These are phyloP conservation scores for Aspergillus neoniger DNA, from an alignment of 2,329 filamentous ascomycete genomes.

Conservation along the genomic window DNA sequence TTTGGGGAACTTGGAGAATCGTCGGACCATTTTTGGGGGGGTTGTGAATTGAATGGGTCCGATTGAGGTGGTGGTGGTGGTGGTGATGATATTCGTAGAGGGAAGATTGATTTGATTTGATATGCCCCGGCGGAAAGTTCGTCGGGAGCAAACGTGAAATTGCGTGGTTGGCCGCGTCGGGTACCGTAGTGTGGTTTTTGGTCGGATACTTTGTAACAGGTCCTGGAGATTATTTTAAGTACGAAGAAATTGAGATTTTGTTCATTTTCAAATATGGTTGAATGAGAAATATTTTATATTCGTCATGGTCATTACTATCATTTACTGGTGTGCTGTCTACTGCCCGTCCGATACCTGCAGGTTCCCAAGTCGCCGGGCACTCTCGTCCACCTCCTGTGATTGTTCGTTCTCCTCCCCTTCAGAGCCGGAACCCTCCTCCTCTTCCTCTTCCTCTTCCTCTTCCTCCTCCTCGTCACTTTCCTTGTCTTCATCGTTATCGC, in stretches of 20 bases:
- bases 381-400: slow-evolving; percentile 15
- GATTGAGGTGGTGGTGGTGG: slow-evolving; percentile 10
- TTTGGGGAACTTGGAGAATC: slow-evolving; percentile 31
- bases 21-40: slow-evolving; percentile 32
- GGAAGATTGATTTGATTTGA: not conserved
- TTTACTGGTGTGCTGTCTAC: slow-evolving; percentile 21
- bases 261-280: no score
- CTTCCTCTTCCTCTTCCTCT: slow-evolving; percentile 5
- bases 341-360: slow-evolving; percentile 34
- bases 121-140: slow-evolving; percentile 31
- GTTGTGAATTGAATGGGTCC: not conserved
- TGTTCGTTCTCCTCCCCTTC: slow-evolving; percentile 29
- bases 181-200: slow-evolving; percentile 26
- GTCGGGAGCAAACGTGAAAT: slow-evolving; percentile 19
- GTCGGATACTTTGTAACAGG: not conserved
- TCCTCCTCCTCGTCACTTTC: slow-evolving; percentile 31
- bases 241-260: not conserved
- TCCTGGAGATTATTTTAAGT: not conserved
- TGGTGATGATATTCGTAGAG: not conserved
- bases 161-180: slow-evolving; percentile 40
- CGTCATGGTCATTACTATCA: slow-evolving; percentile 30
- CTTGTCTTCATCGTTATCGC: slow-evolving; percentile 34
- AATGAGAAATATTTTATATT: slow-evolving; percentile 4
- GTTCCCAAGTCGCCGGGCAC: slow-evolving; percentile 31
- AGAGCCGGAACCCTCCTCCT: not conserved